phyloP scores from a whole-genome alignment of 116 monocot species.

The Papilionanthe hybrid region DNA sequence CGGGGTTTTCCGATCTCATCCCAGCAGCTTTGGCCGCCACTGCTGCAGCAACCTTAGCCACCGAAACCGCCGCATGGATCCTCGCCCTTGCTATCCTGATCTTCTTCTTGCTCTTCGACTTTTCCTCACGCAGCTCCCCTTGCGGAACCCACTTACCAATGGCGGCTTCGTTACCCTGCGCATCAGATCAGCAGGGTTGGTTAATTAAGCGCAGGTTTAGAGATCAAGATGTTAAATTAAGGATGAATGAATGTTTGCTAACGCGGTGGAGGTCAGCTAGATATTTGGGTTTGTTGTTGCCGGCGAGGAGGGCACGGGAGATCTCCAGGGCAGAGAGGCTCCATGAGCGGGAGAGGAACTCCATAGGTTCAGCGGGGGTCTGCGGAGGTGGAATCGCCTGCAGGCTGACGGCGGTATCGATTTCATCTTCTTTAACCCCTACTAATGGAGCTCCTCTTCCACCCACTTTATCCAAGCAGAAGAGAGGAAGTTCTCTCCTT shows the following conservation, averaged over 20 bases:
- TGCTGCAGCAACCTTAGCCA: conserved; percentile 82
- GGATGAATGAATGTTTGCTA: background rate
- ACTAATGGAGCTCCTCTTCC: background rate
- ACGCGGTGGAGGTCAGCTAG: conserved; percentile 22
- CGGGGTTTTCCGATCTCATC: conserved; percentile 12
- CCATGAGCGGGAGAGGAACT: conserved; percentile 79
- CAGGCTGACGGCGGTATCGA: conserved; percentile 8
- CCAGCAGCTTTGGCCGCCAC: conserved; percentile 46
- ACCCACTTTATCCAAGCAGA: background rate
- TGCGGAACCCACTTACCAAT: conserved; percentile 54
- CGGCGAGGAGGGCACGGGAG: conserved; percentile 47
- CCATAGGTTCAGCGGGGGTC: conserved; percentile 81
- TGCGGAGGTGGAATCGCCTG: conserved; percentile 57
- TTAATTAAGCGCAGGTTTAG: background rate
- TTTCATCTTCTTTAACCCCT: conserved; percentile 9
- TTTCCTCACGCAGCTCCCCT: conserved; percentile 18
- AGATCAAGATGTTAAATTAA: background rate
- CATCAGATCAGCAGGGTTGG: conserved; percentile 5
- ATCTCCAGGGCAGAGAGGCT: conserved; percentile 77
- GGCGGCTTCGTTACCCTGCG: conserved; percentile 1
- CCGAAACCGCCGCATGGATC: conserved; percentile 56
- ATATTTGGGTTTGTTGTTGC: conserved; percentile 31
- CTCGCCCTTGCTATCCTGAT: conserved; percentile 50
- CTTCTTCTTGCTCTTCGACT: conserved; percentile 53
- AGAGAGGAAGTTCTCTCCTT: background rate